These are phyloP conservation scores for Vachellia collinsii DNA, from an alignment of 306 rosid species.

Conservation along the genomic window DNA sequence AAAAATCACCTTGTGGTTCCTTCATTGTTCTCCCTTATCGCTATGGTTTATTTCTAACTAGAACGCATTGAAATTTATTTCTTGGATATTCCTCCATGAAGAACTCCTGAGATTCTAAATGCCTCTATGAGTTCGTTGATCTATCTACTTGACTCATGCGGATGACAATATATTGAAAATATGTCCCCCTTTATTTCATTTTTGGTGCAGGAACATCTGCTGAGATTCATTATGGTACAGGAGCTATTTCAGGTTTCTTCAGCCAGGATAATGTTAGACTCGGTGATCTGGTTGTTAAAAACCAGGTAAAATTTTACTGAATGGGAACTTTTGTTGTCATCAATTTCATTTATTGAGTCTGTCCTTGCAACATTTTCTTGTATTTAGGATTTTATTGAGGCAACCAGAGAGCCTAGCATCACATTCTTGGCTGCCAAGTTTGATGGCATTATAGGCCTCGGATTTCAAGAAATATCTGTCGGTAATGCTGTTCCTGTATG, in stretches of 20 bases:
- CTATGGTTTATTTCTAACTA: background rate
- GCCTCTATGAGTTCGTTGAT: background rate
- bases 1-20: slow-evolving; percentile 3
- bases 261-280: slow-evolving; percentile 44
- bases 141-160: background rate
- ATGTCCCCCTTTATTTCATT: background rate
- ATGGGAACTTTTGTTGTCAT: background rate
- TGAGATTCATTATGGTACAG: slow-evolving; percentile 54
- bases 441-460: slow-evolving; percentile 44
- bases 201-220: slow-evolving; percentile 44
- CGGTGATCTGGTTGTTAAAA: slow-evolving; percentile 39
- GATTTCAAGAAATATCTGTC: slow-evolving; percentile 50
- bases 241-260: slow-evolving; percentile 52
- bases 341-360: background rate
- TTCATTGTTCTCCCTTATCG: background rate
- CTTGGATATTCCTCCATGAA: background rate
- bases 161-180: background rate
- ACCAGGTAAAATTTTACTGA: slow-evolving; percentile 38
- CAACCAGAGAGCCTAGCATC: slow-evolving; percentile 51
- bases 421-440: slow-evolving; percentile 49
- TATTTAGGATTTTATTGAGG: slow-evolving; percentile 53
- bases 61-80: background rate
- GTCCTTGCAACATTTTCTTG: background rate
- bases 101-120: background rate
- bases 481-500: slow-evolving; percentile 52